Evolutionary conservation across 228 moss, liverwort and hornwort genomes (phyloP), one percentile per base, ranked within the genome.

Genomic region (Sphagnum magellanicum): DNA sequence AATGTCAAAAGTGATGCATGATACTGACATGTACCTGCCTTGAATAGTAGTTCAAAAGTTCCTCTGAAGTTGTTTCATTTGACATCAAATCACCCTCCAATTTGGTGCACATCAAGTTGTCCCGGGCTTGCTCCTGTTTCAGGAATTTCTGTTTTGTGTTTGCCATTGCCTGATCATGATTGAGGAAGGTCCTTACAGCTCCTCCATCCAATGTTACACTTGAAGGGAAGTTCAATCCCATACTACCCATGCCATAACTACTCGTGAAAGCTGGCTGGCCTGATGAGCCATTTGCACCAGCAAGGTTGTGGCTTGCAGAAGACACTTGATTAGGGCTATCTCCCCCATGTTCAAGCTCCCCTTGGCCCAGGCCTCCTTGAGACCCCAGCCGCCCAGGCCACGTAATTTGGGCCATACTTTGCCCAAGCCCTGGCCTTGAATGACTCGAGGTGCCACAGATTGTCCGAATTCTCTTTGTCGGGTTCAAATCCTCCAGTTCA

Each of bases 131-230:
- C 7, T 71, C 61, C 4, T 71, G 61, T 51, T 71, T 71, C 49
- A 71, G 11, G 10, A 64, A 14, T 50, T 63, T 71, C 61, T 50
- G 61, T 14, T 61, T 63, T 9, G 47, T 63, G 15, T 71, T 61
- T 48, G 57, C 69, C 8, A 32, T 69, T 10, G 50, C 16, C 12
- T 61, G 61, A 8, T 50, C 70, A 60, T 62, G 61, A 60, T 61
- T 62, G 8, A 63, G 50, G 63, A 85, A 76, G 53, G 82, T 77
- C 75, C 84, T 82, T 73, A 76, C 88, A 82, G 77, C 74, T 57
- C 82, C 76, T 48, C 84, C 84, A 61, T 82, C 88, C 78, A 79
- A 76, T 47, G 78, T 78, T 55, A 82, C 77, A 72, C 87, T 83
- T 70, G 70, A 78, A 60, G 80, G 81, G 66, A 78, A 83, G 76